phyloP scores from a whole-genome alignment of 495 filamentous ascomycete genomes.

The Daldinia loculata region DNA sequence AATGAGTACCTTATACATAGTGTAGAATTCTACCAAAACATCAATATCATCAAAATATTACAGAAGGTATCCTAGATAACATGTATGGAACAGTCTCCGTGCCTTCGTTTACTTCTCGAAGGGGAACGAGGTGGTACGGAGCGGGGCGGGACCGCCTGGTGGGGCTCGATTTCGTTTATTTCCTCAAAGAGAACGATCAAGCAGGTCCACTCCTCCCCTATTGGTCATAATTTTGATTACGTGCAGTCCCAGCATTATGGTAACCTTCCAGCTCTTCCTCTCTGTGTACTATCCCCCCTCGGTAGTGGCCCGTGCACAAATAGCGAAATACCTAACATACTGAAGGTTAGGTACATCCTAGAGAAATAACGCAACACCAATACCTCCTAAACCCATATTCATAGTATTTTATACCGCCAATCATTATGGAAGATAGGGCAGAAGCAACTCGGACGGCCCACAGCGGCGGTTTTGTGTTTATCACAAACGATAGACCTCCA shows the following conservation, averaged over 20 bases:
- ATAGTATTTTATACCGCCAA: too few species aligned
- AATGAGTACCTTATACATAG: neutral
- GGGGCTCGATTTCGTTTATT: neutral
- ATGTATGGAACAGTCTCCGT: neutral
- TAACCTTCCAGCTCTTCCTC: neutral
- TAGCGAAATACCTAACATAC: neutral
- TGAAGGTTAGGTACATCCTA: neutral
- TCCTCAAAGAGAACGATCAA: neutral
- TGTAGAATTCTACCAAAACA: too few species aligned
- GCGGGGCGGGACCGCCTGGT: neutral
- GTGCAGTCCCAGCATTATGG: neutral
- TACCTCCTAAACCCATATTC: neutral
- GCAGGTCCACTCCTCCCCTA: neutral
- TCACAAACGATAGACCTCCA: neutral
- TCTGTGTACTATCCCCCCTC: too few species aligned
- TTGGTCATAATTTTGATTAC: neutral
- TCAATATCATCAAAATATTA: too few species aligned
- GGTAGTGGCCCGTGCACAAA: neutral
- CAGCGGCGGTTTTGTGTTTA: neutral
- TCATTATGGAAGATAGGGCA: neutral
- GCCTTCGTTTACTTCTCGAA: neutral
- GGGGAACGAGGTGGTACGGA: neutral
- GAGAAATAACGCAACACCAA: neutral
- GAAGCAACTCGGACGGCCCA: neutral
- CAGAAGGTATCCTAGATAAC: neutral